Base-by-base conservation (phyloP, 257 asterid genomes). In the Solanum bulbocastanum region DNA sequence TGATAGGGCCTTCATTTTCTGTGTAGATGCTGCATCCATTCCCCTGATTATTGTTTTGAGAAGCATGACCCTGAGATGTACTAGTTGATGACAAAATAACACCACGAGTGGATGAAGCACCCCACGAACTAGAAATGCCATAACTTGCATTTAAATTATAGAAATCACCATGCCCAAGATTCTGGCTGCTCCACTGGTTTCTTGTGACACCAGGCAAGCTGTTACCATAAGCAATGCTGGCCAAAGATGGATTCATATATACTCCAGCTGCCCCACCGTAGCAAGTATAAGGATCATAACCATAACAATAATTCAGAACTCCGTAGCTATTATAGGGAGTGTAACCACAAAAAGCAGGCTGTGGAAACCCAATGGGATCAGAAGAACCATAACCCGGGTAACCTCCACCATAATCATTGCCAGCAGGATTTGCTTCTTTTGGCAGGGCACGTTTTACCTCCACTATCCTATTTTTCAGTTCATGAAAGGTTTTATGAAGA, bases 391-490 rank as follows among this genome's bases (percentile, higher is more conserved):
- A 96, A 30, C 96, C 93, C 86, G 86, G 96, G 91, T 92, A 93
- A 37, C 94, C 93, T 66, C 96, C 95, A 65, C 90, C 72, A 42
- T 94, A 91, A 15, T 88, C 46, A 44, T 95, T 92, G 40, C 94
- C 96, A 84, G 98, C 95, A 60, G 98, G 92, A 90, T 88, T 93
- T 83, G 95, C 92, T 84, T 95, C 99, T 91, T 95, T 96, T 36
- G 99, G 99, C 73, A 93, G 95, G 73, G 99, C 99, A 52, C 96
- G 96, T 90, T 96, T 96, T 84, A 96, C 99, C 92, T 96, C 99
- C 76, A 96, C 99, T 87, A 94, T 97, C 90, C 94, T 96, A 37
- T 96, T 98, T 81, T 89, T 91, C 89, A 96, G 89, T 66, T 96
- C 98, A 84, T 96, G 98, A 89, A 94, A 95, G 15, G 93, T 93